Evolutionary conservation across 202 grass and related monocot species (phyloP).

Genomic region (Carex sylvatica): DNA sequence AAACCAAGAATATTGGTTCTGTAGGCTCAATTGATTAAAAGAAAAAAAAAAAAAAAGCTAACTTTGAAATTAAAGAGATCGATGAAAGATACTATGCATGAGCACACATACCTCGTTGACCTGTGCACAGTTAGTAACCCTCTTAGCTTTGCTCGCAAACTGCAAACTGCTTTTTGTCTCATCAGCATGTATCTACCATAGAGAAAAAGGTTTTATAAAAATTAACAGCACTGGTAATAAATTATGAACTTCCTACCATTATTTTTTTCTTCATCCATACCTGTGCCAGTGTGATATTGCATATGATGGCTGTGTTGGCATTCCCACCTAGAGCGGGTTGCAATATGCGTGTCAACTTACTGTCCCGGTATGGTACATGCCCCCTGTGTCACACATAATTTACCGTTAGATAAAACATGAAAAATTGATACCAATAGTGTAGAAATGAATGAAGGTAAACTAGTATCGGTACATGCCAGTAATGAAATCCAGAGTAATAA

Average conservation of each 20-base stretch:
- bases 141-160: conserved; percentile 87
- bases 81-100: neutral
- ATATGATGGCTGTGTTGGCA: conserved; percentile 93
- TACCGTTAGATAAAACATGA: conserved; percentile 28
- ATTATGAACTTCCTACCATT: neutral
- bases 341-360: conserved; percentile 89
- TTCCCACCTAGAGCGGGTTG: conserved; percentile 92
- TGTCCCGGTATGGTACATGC: conserved; percentile 92
- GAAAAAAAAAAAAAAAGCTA: neutral
- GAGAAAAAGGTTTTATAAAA: conserved; percentile 11
- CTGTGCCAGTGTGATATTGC: conserved; percentile 95
- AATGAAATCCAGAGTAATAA: neutral
- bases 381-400: conserved; percentile 45
- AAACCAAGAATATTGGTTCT: neutral
- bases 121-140: conserved; percentile 81
- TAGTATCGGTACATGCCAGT: neutral
- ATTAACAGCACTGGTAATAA: neutral
- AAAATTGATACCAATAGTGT: neutral
- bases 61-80: neutral
- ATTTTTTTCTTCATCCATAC: conserved; percentile 29
- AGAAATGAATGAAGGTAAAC: neutral
- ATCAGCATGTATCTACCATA: conserved; percentile 66
- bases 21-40: neutral
- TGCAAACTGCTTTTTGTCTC: conserved; percentile 96
- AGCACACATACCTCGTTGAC: conserved; percentile 68